A percentile compares a stretch with the other conserved stretches of the same genome.
phyloP scores from a whole-genome alignment of 2,329 filamentous ascomycete species.

The Phialophora chinensis region DNA sequence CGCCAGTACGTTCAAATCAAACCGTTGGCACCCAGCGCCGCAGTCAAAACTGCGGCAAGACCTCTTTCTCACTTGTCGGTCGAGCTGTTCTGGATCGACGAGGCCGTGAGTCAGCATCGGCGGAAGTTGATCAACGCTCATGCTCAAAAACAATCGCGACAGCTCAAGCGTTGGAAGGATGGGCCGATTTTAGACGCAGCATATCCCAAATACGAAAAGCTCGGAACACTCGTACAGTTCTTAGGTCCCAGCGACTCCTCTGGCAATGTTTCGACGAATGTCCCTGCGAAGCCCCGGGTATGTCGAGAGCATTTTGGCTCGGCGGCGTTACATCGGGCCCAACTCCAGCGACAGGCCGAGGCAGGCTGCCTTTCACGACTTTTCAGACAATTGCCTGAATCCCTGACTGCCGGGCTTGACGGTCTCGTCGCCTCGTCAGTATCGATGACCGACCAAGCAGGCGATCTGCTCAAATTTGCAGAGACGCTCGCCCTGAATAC shows the following conservation, averaged over 20 bases:
- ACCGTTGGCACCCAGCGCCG: neutral
- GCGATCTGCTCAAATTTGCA: conserved; percentile 11
- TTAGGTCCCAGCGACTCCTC: neutral
- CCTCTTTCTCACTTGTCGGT: neutral
- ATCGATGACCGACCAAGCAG: conserved; percentile 5
- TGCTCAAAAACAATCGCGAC: conserved; percentile 11
- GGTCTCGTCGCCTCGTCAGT: neutral
- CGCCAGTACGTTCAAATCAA: neutral
- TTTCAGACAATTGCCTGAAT: neutral
- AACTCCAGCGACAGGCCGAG: neutral
- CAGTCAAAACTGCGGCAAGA: neutral
- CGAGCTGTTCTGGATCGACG: conserved; percentile 19
- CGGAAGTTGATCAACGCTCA: conserved; percentile 16
- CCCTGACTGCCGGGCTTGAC: neutral
- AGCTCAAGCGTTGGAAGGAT: conserved; percentile 9
- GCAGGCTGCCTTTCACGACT: neutral
- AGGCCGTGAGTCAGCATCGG: conserved; percentile 13
- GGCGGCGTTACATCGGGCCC: neutral
- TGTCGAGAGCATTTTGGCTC: neutral
- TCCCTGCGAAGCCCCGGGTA: neutral
- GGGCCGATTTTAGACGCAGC: neutral
- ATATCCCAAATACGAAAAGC: neutral
- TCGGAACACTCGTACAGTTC: neutral
- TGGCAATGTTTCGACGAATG: neutral
- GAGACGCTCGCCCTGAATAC: neutral